Percentiles rank a stretch among this genome's conserved stretches.
phyloP scores from a whole-genome alignment of 495 filamentous ascomycete genomes.

The Podospora appendiculata region DNA sequence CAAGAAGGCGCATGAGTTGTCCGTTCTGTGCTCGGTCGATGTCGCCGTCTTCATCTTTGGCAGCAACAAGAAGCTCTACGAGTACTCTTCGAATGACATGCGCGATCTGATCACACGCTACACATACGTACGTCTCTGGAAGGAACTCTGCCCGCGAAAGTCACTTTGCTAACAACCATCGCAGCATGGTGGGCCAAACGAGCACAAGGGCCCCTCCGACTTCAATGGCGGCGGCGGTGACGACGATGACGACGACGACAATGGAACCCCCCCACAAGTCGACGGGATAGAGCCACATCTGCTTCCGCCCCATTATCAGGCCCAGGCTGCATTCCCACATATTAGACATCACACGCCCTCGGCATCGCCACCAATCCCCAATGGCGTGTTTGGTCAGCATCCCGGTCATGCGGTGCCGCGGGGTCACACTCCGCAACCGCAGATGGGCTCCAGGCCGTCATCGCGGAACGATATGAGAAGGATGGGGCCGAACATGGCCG shows the following conservation, averaged over 20 bases:
- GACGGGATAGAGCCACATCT: conserved; percentile 48
- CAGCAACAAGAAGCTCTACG: conserved; percentile 95
- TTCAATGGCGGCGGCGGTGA: conserved; percentile 78
- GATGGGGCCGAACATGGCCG: conserved; percentile 65
- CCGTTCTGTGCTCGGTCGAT: conserved; percentile 95
- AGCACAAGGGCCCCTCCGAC: conserved; percentile 92
- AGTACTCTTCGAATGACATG: conserved; percentile 93
- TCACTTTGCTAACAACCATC: conserved; percentile 19
- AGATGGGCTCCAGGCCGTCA: conserved; percentile 66
- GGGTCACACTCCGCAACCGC: conserved; percentile 74
- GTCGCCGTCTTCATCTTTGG: conserved; percentile 98
- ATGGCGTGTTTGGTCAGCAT: conserved; percentile 58
- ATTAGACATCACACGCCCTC: conserved; percentile 79
- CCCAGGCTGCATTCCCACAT: conserved; percentile 63
- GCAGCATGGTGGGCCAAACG: conserved; percentile 85
- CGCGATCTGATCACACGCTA: conserved; percentile 79
- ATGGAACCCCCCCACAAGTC: conserved; percentile 57
- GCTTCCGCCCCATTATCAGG: conserved; percentile 70
- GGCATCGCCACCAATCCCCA: conserved; percentile 80
- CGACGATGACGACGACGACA: conserved; percentile 86
- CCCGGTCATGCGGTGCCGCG: conserved; percentile 39
- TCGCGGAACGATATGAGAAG: conserved; percentile 72
- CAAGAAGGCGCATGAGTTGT: conserved; percentile 98
- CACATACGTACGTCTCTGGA: conserved; percentile 68
- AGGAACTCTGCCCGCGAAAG: not conserved